These are phyloP conservation scores for Cladochytrium replicatum DNA, from an alignment of 192 early-diverging fungal genomes.

Conservation along the genomic window DNA sequence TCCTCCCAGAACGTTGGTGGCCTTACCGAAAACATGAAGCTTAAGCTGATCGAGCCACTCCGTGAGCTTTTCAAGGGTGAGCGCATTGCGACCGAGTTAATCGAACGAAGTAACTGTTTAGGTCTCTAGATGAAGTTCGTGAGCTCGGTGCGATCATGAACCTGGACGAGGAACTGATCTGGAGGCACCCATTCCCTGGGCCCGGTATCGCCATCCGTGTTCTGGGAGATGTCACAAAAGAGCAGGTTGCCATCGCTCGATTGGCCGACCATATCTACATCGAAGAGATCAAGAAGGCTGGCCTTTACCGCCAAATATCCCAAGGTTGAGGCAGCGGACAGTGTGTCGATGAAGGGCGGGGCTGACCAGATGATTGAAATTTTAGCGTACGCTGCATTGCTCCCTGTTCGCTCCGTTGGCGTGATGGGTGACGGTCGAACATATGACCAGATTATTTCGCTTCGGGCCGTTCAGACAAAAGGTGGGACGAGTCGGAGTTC, in stretches of 20 bases:
- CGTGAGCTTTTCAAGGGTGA: slow-evolving; percentile 91
- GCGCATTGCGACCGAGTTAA: not conserved
- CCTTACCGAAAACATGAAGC: slow-evolving; percentile 89
- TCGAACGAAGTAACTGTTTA: not conserved
- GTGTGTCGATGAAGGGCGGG: no score
- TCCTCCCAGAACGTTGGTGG: slow-evolving; percentile 80
- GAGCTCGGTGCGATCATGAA: slow-evolving; percentile 83
- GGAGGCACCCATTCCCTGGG: slow-evolving; percentile 99
- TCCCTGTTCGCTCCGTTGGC: slow-evolving; percentile 92
- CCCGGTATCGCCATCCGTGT: slow-evolving; percentile 98
- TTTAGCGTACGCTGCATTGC: slow-evolving; percentile 82
- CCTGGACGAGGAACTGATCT: slow-evolving; percentile 89
- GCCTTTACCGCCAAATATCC: slow-evolving; percentile 91
- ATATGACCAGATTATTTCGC: slow-evolving; percentile 96
- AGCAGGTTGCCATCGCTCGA: slow-evolving; percentile 91
- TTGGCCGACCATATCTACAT: slow-evolving; percentile 96
- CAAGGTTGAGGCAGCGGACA: no score
- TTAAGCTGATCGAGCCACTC: slow-evolving; percentile 96
- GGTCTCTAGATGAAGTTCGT: slow-evolving; percentile 84
- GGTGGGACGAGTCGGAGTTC: slow-evolving; percentile 15
- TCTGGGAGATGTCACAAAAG: slow-evolving; percentile 86
- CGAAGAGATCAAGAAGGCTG: slow-evolving; percentile 97
- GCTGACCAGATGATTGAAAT: not conserved
- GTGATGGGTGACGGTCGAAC: slow-evolving; percentile 99
- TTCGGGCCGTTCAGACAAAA: slow-evolving; percentile 90